Evolutionary conservation across 345 rosid species (phyloP).

Genomic region (Psidium guajava): DNA sequence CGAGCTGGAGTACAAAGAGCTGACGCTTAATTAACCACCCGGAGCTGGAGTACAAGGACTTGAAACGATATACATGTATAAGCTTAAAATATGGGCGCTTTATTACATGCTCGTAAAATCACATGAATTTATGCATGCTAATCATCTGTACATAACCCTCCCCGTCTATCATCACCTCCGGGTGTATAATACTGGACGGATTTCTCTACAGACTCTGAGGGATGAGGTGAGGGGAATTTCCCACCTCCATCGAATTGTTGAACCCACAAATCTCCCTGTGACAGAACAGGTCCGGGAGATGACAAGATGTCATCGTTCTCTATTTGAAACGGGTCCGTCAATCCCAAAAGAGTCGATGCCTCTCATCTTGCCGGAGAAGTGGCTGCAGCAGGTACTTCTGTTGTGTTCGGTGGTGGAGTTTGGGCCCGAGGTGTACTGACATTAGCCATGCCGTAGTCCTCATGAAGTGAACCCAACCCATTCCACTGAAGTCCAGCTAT

Average conservation of each 20-base stretch:
- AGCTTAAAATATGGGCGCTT: neutral
- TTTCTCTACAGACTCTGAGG: neutral
- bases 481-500: conserved; percentile 52
- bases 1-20: neutral
- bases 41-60: neutral
- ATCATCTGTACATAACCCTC: neutral
- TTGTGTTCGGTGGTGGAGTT: conserved; percentile 38
- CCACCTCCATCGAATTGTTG: neutral
- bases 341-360: neutral
- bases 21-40: neutral
- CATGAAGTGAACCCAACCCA: conserved; percentile 26
- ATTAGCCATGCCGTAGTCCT: conserved; percentile 24
- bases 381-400: conserved; percentile 25
- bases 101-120: neutral
- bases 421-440: conserved; percentile 37
- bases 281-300: neutral
- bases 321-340: neutral
- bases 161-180: neutral
- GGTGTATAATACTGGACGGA: neutral
- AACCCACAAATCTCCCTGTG: neutral
- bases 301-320: neutral
- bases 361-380: conserved; percentile 20
- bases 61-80: conserved; percentile 18
- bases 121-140: neutral
- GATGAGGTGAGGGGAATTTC: neutral